Evolutionary conservation across 192 early-diverging fungal genomes (phyloP).

Genomic region (Coemansia sp.): DNA sequence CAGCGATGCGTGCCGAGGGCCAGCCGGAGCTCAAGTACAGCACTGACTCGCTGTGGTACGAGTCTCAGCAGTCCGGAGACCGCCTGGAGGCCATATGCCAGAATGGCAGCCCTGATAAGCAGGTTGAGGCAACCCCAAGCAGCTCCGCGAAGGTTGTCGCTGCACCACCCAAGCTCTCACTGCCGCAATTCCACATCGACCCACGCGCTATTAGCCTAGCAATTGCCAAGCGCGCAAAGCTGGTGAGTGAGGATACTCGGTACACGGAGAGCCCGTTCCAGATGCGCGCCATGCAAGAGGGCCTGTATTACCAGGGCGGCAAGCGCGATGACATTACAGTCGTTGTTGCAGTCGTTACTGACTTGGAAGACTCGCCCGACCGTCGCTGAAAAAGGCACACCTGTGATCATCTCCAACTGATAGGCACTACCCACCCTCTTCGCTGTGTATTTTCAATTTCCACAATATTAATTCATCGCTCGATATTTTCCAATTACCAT

Average conservation of each 20-base stretch:
- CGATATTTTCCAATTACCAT: slow-evolving; percentile 1
- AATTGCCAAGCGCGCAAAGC: slow-evolving; percentile 71
- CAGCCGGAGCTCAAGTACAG: slow-evolving; percentile 49
- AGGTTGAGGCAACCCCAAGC: slow-evolving; percentile 6
- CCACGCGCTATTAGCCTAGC: slow-evolving; percentile 78
- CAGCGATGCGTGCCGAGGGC: slow-evolving; percentile 33
- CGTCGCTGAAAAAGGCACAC: too few relatives aligned
- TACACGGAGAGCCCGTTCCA: slow-evolving; percentile 85
- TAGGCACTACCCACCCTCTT: background rate
- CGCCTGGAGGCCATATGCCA: slow-evolving; percentile 20
- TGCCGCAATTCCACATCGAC: slow-evolving; percentile 58
- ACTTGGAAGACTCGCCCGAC: slow-evolving; percentile 70
- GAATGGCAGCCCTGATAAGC: background rate
- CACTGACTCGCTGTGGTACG: slow-evolving; percentile 52
- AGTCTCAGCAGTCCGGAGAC: slow-evolving; percentile 33
- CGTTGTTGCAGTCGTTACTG: slow-evolving; percentile 78
- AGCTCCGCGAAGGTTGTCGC: slow-evolving; percentile 8
- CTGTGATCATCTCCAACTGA: too few relatives aligned
- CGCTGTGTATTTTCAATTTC: background rate
- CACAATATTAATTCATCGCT: background rate
- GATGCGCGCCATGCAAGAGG: slow-evolving; percentile 89
- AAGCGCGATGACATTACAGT: slow-evolving; percentile 96
- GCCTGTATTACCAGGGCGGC: slow-evolving; percentile 89
- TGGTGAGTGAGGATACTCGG: slow-evolving; percentile 76
- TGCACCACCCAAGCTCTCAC: slow-evolving; percentile 20